Evolutionary conservation across 768 basidiomycete genomes (phyloP).

Genomic region (Tylopilus plumbeoviolaceoides): DNA sequence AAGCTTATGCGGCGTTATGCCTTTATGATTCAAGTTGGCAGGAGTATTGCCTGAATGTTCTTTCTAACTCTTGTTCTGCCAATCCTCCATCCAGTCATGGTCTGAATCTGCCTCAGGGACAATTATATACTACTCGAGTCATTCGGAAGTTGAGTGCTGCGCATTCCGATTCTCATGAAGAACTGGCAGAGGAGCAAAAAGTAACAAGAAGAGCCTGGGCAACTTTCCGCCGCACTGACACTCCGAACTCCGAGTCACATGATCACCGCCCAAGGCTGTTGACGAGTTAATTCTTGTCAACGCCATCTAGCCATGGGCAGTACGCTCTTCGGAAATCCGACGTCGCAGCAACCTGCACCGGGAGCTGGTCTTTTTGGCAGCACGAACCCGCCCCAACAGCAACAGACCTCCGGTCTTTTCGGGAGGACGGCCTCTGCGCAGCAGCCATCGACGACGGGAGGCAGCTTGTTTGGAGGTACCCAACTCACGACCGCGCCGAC

Average conservation of each 20-base stretch:
- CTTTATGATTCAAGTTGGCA: no score
- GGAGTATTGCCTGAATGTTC: no score
- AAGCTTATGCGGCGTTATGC: no score
- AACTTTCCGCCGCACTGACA: no score
- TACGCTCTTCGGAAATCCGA: constrained; percentile 23
- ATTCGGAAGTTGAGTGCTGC: no score
- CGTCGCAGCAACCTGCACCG: constrained; percentile 20
- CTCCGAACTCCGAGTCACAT: constrained; percentile 16
- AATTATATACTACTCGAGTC: no score
- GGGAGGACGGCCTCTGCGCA: constrained; percentile 13
- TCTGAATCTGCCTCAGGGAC: no score
- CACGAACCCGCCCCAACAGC: constrained; percentile 21
- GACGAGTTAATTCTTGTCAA: background rate
- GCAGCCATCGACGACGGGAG: constrained; percentile 11
- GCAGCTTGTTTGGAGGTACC: constrained; percentile 16
- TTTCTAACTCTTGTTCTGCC: no score
- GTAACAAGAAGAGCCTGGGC: no score
- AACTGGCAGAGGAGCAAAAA: no score
- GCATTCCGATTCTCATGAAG: no score
- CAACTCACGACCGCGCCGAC: constrained; percentile 6
- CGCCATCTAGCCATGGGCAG: constrained; percentile 10
- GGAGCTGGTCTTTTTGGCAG: constrained; percentile 20
- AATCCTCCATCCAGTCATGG: no score
- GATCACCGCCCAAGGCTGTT: background rate
- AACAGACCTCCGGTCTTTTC: constrained; percentile 17